A percentile compares a stretch with the other conserved stretches of the same genome.
These are phyloP conservation scores for Pleurotus giganteus DNA, from an alignment of 768 basidiomycete genomes.

Conservation along the genomic window DNA sequence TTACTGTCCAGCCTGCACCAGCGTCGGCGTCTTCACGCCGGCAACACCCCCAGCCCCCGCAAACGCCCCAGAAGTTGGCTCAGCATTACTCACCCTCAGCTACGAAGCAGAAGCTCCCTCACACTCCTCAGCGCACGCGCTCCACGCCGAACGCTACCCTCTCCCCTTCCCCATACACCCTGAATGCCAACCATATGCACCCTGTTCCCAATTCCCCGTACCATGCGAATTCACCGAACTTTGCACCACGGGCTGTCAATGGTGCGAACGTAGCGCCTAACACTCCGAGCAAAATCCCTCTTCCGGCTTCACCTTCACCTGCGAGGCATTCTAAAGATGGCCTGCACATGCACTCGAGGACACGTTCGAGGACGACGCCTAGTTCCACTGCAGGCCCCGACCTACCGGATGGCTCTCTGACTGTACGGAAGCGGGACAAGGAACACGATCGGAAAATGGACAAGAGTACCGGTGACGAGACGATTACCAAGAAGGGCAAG, in stretches of 20 bases:
- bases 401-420: not conserved
- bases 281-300: not conserved
- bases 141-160: not conserved
- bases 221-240: not conserved
- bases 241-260: not conserved
- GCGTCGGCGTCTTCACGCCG: not conserved
- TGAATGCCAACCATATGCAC: not conserved
- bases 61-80: not conserved
- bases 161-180: not conserved
- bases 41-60: not conserved
- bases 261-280: not conserved
- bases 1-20: not conserved
- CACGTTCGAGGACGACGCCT: not conserved
- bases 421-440: not conserved
- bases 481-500: not conserved
- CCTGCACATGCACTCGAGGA: not conserved
- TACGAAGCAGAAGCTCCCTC: not conserved
- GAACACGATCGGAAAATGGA: not conserved
- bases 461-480: not conserved
- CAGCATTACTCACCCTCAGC: not conserved
- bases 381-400: not conserved
- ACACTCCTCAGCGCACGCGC: slow-evolving; percentile 1
- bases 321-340: not conserved
- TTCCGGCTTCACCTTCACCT: not conserved
- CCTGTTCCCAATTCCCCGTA: not conserved